Evolutionary conservation across 176 grass and related monocot genomes (phyloP), one percentile per base, ranked within the genome.

Genomic region (Bolboschoenus planiculmis): DNA sequence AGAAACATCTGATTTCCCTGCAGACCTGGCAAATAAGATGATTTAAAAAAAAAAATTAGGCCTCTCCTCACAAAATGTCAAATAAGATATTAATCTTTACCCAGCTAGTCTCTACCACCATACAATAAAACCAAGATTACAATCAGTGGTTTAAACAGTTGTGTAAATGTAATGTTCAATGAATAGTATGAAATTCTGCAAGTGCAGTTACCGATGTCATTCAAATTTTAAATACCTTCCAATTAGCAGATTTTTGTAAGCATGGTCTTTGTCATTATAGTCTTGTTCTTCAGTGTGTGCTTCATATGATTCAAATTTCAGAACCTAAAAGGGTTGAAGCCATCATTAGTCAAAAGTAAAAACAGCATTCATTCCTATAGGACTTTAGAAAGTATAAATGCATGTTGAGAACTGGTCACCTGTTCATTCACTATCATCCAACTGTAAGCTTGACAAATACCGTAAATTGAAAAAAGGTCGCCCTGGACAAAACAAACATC

Each of bases 391-490:
- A 74, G 5, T 75, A 31, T 48, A 50, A 44, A 16, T 75, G 24
- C 5, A 75, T 75, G 43, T 16, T 50, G 50, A 60, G 80, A 37
- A 87, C 74, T 54, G 61, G 66, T 89, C 36, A 97, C 95, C 95
- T 97, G 87, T 30, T 90, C 81, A 79, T 94, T 90, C 56, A 58
- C 78, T 88, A 92, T 91, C 31, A 83, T 84, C 95, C 92, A 97
- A 50, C 63, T 91, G 84, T 91, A 97, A 88, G 88, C 90, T 94
- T 91, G 92, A 90, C 95, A 97, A 80, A 90, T 79, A 75, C 90
- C 90, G 43, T 94, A 94, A 86, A 97, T 93, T 70, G 95, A 97
- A 89, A 97, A 92, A 72, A 91, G 86, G 88, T 97, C 95, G 35
- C 95, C 95, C 95, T 97, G 90, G 15, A 39, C 77, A 85, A 72